phyloP scores from a whole-genome alignment of 2,329 filamentous ascomycete species.

The Fonsecaea pedrosoi region DNA sequence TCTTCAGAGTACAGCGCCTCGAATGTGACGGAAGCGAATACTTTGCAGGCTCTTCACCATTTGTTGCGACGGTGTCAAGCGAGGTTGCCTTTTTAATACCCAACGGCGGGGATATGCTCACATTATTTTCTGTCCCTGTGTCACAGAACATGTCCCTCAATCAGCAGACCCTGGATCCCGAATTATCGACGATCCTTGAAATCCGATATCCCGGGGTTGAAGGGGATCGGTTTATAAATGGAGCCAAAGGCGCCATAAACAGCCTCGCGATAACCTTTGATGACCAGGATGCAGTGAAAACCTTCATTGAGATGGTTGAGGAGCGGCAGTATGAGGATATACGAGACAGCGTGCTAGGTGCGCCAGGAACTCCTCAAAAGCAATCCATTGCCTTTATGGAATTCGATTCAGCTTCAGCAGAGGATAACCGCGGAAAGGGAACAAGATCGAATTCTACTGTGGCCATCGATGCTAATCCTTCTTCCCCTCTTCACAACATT shows the following conservation, averaged over 20 bases:
- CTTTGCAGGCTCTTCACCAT: constrained; percentile 9
- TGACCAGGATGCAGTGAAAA: constrained; percentile 23
- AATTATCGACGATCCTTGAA: constrained; percentile 25
- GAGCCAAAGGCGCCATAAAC: constrained; percentile 28
- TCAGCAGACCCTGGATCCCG: constrained; percentile 7
- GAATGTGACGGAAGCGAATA: constrained; percentile 17
- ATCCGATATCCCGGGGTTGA: constrained; percentile 19
- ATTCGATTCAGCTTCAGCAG: constrained; percentile 11
- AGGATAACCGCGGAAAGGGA: neutral
- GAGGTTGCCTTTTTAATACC: constrained; percentile 26
- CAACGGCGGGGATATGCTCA: constrained; percentile 18
- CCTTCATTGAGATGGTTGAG: constrained; percentile 11
- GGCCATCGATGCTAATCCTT: neutral
- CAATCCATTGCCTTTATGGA: constrained; percentile 26
- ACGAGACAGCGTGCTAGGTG: neutral
- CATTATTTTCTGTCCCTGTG: constrained; percentile 22
- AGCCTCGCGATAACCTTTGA: constrained; percentile 20
- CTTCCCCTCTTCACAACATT: constrained; percentile 18
- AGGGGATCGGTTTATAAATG: constrained; percentile 25
- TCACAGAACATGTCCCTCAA: constrained; percentile 16
- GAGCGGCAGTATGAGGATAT: neutral
- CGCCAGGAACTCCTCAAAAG: constrained; percentile 4
- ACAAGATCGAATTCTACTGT: neutral
- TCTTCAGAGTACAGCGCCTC: constrained; percentile 24
- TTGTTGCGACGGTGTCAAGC: constrained; percentile 15